These are phyloP conservation scores for Colletotrichum eremochloae DNA, from an alignment of 2,329 filamentous ascomycete species.

Conservation along the genomic window DNA sequence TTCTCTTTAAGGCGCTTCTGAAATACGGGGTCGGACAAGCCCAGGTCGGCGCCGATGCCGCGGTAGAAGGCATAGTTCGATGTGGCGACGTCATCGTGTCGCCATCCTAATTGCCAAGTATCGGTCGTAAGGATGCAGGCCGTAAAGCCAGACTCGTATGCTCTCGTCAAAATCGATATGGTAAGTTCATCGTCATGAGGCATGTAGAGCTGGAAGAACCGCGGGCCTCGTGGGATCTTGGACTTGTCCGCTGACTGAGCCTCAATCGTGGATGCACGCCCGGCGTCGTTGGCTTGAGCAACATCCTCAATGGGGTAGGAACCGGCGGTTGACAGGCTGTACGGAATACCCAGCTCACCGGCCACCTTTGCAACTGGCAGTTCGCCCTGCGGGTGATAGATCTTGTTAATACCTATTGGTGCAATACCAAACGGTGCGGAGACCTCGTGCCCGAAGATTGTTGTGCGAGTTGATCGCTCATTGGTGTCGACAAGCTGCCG, in stretches of 20 bases:
- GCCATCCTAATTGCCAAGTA: conserved; percentile 74
- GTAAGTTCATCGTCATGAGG: conserved; percentile 73
- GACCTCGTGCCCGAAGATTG: conserved; percentile 71
- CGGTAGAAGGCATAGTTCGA: conserved; percentile 75
- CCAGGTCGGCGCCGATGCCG: conserved; percentile 70
- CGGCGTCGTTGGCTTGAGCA: conserved; percentile 63
- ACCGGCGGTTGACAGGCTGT: conserved; percentile 71
- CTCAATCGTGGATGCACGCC: background rate
- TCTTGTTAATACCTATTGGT: conserved; percentile 75
- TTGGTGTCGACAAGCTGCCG: conserved; percentile 71
- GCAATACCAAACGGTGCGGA: conserved; percentile 74
- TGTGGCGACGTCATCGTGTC: conserved; percentile 68
- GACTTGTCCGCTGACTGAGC: conserved; percentile 21
- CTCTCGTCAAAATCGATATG: conserved; percentile 67
- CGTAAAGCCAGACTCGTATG: conserved; percentile 66
- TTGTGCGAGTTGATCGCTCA: conserved; percentile 66
- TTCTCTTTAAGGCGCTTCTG: conserved; percentile 62
- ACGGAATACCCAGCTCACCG: conserved; percentile 69
- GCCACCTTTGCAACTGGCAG: conserved; percentile 71
- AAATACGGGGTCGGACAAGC: conserved; percentile 71
- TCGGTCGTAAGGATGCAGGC: conserved; percentile 73
- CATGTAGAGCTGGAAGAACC: conserved; percentile 76
- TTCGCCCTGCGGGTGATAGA: conserved; percentile 71
- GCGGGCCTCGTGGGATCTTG: conserved; percentile 48
- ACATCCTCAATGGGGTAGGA: conserved; percentile 70